Evolutionary conservation across 1,139 yeast genomes (phyloP).

Genomic region (Blastobotrys buckinghamii): DNA sequence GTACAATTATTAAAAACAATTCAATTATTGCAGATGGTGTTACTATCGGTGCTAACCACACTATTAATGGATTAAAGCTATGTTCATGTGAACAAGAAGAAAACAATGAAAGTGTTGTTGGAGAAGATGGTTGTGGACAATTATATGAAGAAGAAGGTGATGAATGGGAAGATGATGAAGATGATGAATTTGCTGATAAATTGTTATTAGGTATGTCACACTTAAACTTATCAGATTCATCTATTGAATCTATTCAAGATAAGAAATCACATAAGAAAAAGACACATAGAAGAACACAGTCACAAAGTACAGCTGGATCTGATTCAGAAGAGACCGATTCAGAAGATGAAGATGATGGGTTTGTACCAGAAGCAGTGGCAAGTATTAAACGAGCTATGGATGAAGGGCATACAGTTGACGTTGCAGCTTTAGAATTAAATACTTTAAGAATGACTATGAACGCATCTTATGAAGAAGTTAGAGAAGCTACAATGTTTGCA

Average conservation of each 20-base stretch:
- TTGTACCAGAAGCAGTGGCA: constrained; percentile 84
- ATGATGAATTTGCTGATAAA: constrained; percentile 37
- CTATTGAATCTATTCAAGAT: constrained; percentile 40
- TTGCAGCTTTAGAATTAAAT: constrained; percentile 85
- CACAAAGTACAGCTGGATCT: constrained; percentile 23
- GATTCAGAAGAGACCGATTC: constrained; percentile 14
- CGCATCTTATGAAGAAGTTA: constrained; percentile 88
- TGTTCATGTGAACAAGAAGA: constrained; percentile 27
- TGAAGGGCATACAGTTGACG: constrained; percentile 87
- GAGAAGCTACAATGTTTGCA: constrained; percentile 73
- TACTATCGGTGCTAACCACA: constrained; percentile 43
- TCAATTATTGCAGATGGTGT: constrained; percentile 78
- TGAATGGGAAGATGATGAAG: constrained; percentile 39
- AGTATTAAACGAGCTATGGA: constrained; percentile 89
- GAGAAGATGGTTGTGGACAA: constrained; percentile 55
- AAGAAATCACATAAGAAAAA: constrained; percentile 4
- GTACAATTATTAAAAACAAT: constrained; percentile 54
- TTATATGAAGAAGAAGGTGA: constrained; percentile 44
- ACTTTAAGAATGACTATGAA: constrained; percentile 97
- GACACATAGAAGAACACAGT: constrained; percentile 21
- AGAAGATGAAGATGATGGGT: constrained; percentile 60
- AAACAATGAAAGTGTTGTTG: constrained; percentile 38
- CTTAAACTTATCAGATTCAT: constrained; percentile 71
- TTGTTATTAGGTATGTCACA: constrained; percentile 55
- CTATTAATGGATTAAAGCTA: constrained; percentile 20